phyloP scores from a whole-genome alignment of 805 yeast genomes.

The Tetrapisispora namnaoensis region DNA sequence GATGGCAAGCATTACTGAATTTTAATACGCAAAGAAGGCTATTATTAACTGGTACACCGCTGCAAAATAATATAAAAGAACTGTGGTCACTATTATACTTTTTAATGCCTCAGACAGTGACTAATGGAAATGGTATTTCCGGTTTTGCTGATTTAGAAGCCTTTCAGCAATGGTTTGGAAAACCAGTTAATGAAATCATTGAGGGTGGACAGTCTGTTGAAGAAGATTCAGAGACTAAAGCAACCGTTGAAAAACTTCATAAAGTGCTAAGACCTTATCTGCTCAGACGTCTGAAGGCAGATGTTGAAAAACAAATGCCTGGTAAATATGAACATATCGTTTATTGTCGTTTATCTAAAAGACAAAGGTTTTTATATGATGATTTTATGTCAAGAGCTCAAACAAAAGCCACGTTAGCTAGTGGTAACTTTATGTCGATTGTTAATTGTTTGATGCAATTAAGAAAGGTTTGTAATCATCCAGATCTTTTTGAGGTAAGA shows the following conservation, averaged over 20 bases:
- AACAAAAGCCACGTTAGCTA: conserved; percentile 84
- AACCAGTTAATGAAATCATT: conserved; percentile 86
- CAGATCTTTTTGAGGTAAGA: conserved; percentile 90
- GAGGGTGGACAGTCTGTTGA: conserved; percentile 48
- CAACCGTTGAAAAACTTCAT: conserved; percentile 81
- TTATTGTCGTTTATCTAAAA: conserved; percentile 81
- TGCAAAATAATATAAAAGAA: conserved; percentile 90
- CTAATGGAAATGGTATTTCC: conserved; percentile 35
- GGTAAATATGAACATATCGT: conserved; percentile 93
- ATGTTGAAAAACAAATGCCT: conserved; percentile 98
- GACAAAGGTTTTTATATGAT: conserved; percentile 87
- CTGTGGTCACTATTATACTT: conserved; percentile 93
- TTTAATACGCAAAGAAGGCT: conserved; percentile 87
- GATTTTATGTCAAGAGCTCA: conserved; percentile 97
- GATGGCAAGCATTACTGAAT: conserved; percentile 94
- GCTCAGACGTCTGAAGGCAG: conserved; percentile 83
- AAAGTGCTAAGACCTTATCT: conserved; percentile 90
- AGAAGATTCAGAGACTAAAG: conserved; percentile 67
- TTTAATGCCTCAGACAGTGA: conserved; percentile 85
- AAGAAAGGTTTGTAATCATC: conserved; percentile 93
- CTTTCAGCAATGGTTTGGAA: conserved; percentile 98
- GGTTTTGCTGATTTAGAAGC: conserved; percentile 95
- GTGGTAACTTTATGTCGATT: conserved; percentile 90
- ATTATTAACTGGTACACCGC: conserved; percentile 90
- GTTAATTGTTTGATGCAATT: conserved; percentile 96